Evolutionary conservation across 2,329 filamentous ascomycete species (phyloP).

Genomic region (Curvularia sp.): DNA sequence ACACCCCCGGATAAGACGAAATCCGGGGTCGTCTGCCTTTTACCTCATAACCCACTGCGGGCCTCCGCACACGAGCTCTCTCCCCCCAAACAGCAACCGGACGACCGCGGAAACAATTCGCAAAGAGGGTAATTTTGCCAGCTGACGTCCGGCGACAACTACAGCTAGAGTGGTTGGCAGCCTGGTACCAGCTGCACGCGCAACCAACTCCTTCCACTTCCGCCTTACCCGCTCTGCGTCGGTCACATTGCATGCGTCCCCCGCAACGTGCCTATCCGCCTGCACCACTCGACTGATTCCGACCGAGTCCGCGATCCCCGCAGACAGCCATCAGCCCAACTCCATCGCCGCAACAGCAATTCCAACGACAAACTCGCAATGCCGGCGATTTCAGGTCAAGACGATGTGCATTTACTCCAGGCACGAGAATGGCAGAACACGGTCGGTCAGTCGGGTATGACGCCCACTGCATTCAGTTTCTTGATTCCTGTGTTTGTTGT

Average conservation of each 20-base stretch:
- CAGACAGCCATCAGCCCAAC: background rate
- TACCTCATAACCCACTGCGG: background rate
- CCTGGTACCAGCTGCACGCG: background rate
- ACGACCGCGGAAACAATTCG: background rate
- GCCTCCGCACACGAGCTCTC: background rate
- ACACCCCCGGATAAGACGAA: conserved; percentile 3
- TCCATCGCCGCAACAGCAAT: background rate
- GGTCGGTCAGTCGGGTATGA: conserved; percentile 31
- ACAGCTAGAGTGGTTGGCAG: background rate
- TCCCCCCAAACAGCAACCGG: background rate
- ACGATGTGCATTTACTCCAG: conserved; percentile 8
- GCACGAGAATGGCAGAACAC: conserved; percentile 27
- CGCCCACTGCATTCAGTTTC: conserved; percentile 40
- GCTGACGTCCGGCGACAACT: background rate
- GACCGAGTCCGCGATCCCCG: background rate
- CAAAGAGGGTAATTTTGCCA: background rate
- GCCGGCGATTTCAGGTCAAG: conserved; percentile 21
- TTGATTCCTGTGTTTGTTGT: conserved; percentile 39
- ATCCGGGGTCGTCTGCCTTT: conserved; percentile 4
- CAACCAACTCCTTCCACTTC: background rate
- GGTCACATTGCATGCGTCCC: conserved; percentile 2
- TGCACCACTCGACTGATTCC: background rate
- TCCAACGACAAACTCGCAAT: conserved; percentile 9
- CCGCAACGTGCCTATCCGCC: conserved; percentile 3
- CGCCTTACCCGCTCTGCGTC: conserved; percentile 3